Evolutionary conservation across 306 rosid genomes (phyloP), one percentile per base, ranked within the genome.

Genomic region (Senna siamea): DNA sequence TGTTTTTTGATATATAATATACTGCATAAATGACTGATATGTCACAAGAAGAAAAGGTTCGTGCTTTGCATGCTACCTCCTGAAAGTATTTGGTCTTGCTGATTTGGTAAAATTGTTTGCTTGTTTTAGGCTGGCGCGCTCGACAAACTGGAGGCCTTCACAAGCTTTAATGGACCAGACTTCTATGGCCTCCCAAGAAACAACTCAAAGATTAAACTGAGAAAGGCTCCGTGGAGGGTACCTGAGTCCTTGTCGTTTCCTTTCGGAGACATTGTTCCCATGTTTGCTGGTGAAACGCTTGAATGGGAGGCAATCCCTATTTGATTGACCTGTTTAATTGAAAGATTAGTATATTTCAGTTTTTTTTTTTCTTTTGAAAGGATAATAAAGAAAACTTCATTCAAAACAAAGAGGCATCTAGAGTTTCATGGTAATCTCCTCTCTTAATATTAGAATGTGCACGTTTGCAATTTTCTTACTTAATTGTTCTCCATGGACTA

Each of bases 81-180:
- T 56, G 32, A 34, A 66, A 58, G 4, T 37, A 17, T 56, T 59
- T 6, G 18, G 18, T 56, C 64, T 57, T 50, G 19, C 3, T 47
- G 48, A 22, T 66, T 52, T 54, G 38, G 13, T 63, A 30, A 70
- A 73, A 61, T 20, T 69, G 60, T 38, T 37, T 70, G 20, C 53
- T 7, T 55, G 22, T 71, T 77, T 59, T 56, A 93, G 98, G 96
- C 90, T 32, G 96, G 92, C 70, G 97, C 92, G 38, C 89, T 93
- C 1, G 92, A 86, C 80, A 91, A 89, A 83, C 83, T 93, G 75
- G 98, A 93, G 80, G 94, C 97, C 34, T 93, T 93, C 81, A 82
- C 96, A 71, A 91, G 98, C 84, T 93, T 93, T 41, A 93, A 91
- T 79, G 98, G 97, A 64, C 93, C 98, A n/a, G 98, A 93, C 81